A percentile compares a stretch with the other conserved stretches of the same genome.
phyloP scores from a whole-genome alignment of 768 basidiomycete genomes.

The Pleurotus citrinopileatus region DNA sequence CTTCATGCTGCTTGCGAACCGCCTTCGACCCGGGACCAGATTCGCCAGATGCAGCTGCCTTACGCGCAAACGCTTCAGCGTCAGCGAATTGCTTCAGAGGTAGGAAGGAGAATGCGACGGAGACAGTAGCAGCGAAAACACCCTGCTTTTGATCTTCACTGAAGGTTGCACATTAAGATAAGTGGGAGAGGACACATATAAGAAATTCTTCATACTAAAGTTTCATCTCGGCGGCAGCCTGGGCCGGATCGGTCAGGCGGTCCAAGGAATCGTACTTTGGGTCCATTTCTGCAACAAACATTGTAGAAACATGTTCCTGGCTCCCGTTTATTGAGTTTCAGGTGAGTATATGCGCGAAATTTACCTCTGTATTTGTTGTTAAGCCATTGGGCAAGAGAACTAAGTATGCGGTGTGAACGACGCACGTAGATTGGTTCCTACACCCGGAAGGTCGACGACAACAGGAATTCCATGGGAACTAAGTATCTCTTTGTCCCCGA shows the following conservation, averaged over 20 bases:
- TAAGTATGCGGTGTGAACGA: neutral
- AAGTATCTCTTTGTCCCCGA: slow-evolving; percentile 18
- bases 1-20: neutral
- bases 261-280: slow-evolving; percentile 16
- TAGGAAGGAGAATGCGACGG: slow-evolving; percentile 13
- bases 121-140: slow-evolving; percentile 7
- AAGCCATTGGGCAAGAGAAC: neutral
- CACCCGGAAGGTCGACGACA: slow-evolving; percentile 25
- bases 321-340: too few relatives aligned
- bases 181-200: neutral
- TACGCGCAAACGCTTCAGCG: neutral
- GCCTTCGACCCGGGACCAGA: neutral
- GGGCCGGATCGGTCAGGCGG: slow-evolving; percentile 10
- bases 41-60: neutral
- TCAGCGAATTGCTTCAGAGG: slow-evolving; percentile 11
- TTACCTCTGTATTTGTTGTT: too few relatives aligned
- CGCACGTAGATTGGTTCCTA: slow-evolving; percentile 28
- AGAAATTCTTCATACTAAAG: slow-evolving; percentile 10
- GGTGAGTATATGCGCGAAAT: neutral
- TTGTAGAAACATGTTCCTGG: slow-evolving; percentile 16
- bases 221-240: slow-evolving; percentile 12
- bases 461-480: slow-evolving; percentile 16
- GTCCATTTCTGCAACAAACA: slow-evolving; percentile 14
- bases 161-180: neutral
- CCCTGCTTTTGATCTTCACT: slow-evolving; percentile 8